Evolutionary conservation across 768 basidiomycete genomes (phyloP).

Genomic region (Rubroboletus satanas): DNA sequence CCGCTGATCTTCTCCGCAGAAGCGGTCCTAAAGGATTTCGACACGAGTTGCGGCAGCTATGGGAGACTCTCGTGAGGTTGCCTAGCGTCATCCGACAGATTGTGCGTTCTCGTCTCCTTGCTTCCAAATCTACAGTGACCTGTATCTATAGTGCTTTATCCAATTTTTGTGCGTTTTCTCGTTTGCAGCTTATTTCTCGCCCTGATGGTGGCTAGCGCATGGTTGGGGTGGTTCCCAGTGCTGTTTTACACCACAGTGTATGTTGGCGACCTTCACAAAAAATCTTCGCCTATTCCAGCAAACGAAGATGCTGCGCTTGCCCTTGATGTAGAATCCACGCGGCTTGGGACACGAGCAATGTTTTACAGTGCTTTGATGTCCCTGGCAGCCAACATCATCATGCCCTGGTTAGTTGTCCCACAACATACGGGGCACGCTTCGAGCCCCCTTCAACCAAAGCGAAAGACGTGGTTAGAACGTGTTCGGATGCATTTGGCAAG

Average conservation of each 20-base stretch:
- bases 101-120: slow-evolving; percentile 42
- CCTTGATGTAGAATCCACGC: slow-evolving; percentile 66
- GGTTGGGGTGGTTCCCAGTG: slow-evolving; percentile 90
- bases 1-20: slow-evolving; percentile 13
- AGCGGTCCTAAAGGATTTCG: slow-evolving; percentile 27
- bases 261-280: slow-evolving; percentile 82
- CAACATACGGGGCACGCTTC: slow-evolving; percentile 13
- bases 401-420: slow-evolving; percentile 59
- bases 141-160: slow-evolving; percentile 54
- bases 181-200: background rate
- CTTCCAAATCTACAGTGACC: slow-evolving; percentile 7
- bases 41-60: slow-evolving; percentile 61
- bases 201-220: slow-evolving; percentile 47
- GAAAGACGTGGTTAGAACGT: slow-evolving; percentile 34
- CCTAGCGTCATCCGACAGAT: slow-evolving; percentile 77
- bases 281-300: slow-evolving; percentile 32
- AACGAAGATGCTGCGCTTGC: slow-evolving; percentile 31
- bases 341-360: slow-evolving; percentile 80
- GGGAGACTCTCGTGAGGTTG: slow-evolving; percentile 61
- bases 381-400: slow-evolving; percentile 59
- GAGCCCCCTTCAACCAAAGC: slow-evolving; percentile 17
- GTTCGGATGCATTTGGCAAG: slow-evolving; percentile 60
- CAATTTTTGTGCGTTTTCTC: slow-evolving; percentile 68
- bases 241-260: slow-evolving; percentile 87
- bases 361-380: slow-evolving; percentile 73